A percentile compares a stretch with the other conserved stretches of the same genome.
phyloP scores from a whole-genome alignment of 768 basidiomycete genomes.

The Imleria badia region DNA sequence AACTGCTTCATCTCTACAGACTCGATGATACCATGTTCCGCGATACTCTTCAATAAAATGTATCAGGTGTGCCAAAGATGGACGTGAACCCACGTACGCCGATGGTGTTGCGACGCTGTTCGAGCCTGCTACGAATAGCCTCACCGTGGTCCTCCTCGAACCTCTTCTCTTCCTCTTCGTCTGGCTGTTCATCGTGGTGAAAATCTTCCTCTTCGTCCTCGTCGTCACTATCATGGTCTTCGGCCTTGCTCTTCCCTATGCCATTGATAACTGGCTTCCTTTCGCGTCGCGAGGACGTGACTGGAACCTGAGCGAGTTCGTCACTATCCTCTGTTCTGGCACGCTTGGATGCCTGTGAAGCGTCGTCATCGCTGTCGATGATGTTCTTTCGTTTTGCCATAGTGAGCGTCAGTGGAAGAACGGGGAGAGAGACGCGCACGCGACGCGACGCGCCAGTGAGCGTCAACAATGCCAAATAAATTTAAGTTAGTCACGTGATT shows the following conservation, averaged over 20 bases:
- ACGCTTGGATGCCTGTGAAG: slow-evolving; percentile 43
- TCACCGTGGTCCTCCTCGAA: slow-evolving; percentile 65
- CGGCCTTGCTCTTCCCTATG: slow-evolving; percentile 32
- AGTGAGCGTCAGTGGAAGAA: background rate
- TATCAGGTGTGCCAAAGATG: background rate
- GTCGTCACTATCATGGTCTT: slow-evolving; percentile 30
- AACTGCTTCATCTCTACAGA: slow-evolving; percentile 87
- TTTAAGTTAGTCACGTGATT: slow-evolving; percentile 7
- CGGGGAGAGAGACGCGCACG: slow-evolving; percentile 13
- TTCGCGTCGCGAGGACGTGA: slow-evolving; percentile 19
- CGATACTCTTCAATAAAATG: slow-evolving; percentile 55
- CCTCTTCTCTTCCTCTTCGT: slow-evolving; percentile 60
- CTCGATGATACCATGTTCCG: slow-evolving; percentile 88
- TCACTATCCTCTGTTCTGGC: slow-evolving; percentile 43
- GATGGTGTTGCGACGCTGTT: slow-evolving; percentile 40
- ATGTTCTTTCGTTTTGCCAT: slow-evolving; percentile 59
- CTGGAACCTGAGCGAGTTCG: slow-evolving; percentile 27
- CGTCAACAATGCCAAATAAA: slow-evolving; percentile 26
- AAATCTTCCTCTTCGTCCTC: slow-evolving; percentile 34
- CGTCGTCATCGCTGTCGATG: slow-evolving; percentile 44
- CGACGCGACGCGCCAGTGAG: slow-evolving; percentile 29
- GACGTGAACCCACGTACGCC: slow-evolving; percentile 49
- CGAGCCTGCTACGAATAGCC: slow-evolving; percentile 53
- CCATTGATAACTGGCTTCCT: slow-evolving; percentile 31
- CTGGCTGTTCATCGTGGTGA: slow-evolving; percentile 35